Base-by-base conservation (phyloP, 306 rosid genomes). In the Ammopiptanthus mongolicus region DNA sequence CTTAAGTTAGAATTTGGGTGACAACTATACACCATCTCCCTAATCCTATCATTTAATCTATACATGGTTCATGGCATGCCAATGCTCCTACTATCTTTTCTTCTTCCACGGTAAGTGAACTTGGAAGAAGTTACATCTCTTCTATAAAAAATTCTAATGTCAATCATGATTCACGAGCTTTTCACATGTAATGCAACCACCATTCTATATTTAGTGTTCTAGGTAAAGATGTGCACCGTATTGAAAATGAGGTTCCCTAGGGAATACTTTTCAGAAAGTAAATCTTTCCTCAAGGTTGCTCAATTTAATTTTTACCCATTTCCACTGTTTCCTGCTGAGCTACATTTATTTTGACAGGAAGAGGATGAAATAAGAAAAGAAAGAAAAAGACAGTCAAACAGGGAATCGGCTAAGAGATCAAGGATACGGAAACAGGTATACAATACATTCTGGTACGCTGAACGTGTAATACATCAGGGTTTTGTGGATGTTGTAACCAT, bases 381-480 rank as follows among this genome's bases (percentile, higher is more conserved):
- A 80, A 88, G 81, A 72, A 90, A 82, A 78, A 84, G 86, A 69
- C 82, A 57, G 68, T 88, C 85, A 34, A 90, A 84, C 17, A 82
- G 91, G 86, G 87, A 88, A 80, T 84, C 91, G 1, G 93, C 91
- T 37, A 84, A 74, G 80, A 84, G 89, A 77, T 86, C 89, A 86
- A 87, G 87, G 87, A 18, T 74, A 17, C 80, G 84, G 51, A 83
- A 74, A 77, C 86, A 77, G 93, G 96, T 86, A 81, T 52, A 13
- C 41, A 12, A 51, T 33, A 78, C n/a, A 44, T 59, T 34, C 74
- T 57, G 65, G 63, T 65, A 31, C 47, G 59, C 56, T 47, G 62
- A 33, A 11, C 14, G 12, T 64, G 37, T 28, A 56, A 53, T 15
- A 42, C 7, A 28, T 14, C 50, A 21, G 4, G 42, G 21, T 63